These are phyloP conservation scores for Eremothecium cymbalariae DNA, from an alignment of 1,139 yeast species.

Conservation along the genomic window DNA sequence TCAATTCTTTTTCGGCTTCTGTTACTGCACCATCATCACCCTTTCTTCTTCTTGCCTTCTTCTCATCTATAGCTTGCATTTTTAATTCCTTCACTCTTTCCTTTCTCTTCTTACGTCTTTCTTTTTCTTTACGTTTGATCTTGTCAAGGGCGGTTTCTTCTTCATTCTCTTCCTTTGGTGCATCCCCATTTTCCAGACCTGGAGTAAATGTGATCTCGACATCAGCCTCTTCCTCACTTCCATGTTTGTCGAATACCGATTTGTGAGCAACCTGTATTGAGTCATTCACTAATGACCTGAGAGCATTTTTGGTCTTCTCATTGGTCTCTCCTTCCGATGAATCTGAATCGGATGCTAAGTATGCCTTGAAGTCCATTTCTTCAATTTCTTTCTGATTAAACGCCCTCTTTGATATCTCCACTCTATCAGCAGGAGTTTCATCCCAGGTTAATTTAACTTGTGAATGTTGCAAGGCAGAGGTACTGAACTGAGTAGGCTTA, in stretches of 20 bases:
- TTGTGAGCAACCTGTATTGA: conserved; percentile 36
- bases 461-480: conserved; percentile 90
- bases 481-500: conserved; percentile 75
- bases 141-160: conserved; percentile 71
- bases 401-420: conserved; percentile 68
- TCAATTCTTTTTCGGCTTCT: conserved; percentile 22
- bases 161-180: conserved; percentile 31
- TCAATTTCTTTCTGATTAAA: conserved; percentile 88
- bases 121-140: conserved; percentile 83
- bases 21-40: conserved; percentile 18
- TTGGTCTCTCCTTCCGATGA: conserved; percentile 40
- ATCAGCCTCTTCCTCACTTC: conserved; percentile 62
- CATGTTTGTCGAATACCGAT: conserved; percentile 28
- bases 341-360: conserved; percentile 83
- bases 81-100: conserved; percentile 58
- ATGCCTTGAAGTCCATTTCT: conserved; percentile 94
- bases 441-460: conserved; percentile 96
- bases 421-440: conserved; percentile 89
- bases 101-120: conserved; percentile 76
- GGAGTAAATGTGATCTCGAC: conserved; percentile 97
- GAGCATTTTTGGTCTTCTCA: conserved; percentile 46
- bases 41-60: conserved; percentile 30
- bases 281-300: conserved; percentile 52
- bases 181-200: conserved; percentile 50
- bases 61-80: conserved; percentile 39